Conservation (phyloP, 192 early-diverging fungal genomes). For the Jimgerdemannia lactiflua region DNA sequence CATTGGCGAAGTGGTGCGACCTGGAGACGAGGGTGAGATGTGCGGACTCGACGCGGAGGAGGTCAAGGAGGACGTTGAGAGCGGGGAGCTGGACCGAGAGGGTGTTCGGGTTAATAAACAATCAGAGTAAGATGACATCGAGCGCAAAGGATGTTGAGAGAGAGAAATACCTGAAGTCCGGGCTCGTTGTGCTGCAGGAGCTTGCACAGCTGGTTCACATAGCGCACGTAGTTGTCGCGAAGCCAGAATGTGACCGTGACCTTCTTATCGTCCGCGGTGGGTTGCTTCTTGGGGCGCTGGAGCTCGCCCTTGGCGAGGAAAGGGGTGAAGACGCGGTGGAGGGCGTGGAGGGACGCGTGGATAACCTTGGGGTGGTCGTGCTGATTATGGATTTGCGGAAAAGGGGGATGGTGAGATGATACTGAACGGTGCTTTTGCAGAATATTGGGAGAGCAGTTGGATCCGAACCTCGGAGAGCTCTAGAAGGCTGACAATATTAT, state of each 20-base stretch:
- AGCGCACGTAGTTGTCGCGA: constrained; percentile 73
- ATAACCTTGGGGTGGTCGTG: constrained; percentile 47
- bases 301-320: constrained; percentile 45
- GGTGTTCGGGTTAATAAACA: too few species aligned
- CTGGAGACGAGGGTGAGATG: constrained; percentile 27
- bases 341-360: constrained; percentile 68
- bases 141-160: not conserved
- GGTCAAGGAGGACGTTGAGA: constrained; percentile 66
- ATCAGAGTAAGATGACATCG: not conserved
- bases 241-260: constrained; percentile 72
- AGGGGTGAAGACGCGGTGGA: constrained; percentile 67
- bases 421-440: not conserved
- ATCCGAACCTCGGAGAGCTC: constrained; percentile 46
- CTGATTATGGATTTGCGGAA: constrained; percentile 16
- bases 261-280: constrained; percentile 36
- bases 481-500: constrained; percentile 68
- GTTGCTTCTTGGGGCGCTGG: constrained; percentile 32
- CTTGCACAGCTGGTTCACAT: constrained; percentile 45
- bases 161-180: constrained; percentile 59
- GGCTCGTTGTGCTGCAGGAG: constrained; percentile 60
- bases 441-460: not conserved
- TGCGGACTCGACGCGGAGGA: constrained; percentile 65
- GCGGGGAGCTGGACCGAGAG: constrained; percentile 48
- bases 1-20: constrained; percentile 67
- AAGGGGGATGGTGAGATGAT: not conserved